phyloP scores from a whole-genome alignment of 2,329 filamentous ascomycete species.

The Fusarium veterinarium region DNA sequence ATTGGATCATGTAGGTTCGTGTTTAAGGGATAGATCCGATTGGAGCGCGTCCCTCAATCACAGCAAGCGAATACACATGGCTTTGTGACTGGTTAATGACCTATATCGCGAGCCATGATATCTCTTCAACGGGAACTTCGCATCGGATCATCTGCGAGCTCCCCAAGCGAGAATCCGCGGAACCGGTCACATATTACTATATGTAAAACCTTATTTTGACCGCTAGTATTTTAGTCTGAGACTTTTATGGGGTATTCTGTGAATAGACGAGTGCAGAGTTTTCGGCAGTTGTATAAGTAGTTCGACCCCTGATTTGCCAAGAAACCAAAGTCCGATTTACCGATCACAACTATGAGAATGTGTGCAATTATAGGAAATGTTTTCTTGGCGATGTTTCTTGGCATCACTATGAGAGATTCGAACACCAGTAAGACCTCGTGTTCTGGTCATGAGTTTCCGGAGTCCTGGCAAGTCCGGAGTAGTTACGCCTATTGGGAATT shows the following conservation, averaged over 20 bases:
- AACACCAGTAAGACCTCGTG: not conserved
- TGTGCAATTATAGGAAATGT: too few relatives aligned
- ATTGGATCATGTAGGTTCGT: rapidly evolving
- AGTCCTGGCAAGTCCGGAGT: rapidly evolving
- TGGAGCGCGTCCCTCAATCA: not conserved
- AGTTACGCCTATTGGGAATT: too few relatives aligned
- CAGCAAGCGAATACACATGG: not conserved
- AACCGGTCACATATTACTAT: not conserved
- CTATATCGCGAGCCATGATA: not conserved
- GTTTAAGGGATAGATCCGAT: not conserved
- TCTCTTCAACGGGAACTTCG: not conserved
- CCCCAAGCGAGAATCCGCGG: not conserved
- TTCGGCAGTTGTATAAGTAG: not conserved
- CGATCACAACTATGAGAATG: rapidly evolving
- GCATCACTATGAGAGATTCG: not conserved
- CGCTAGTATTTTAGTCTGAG: not conserved
- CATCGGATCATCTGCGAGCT: not conserved
- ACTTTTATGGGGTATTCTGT: not conserved
- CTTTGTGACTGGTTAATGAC: not conserved
- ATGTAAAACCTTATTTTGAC: not conserved
- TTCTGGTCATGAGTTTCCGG: not conserved
- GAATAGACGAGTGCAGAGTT: not conserved
- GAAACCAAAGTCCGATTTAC: not conserved
- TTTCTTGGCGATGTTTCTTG: not conserved
- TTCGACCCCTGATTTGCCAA: not conserved